These are phyloP conservation scores for Bondarzewia mesenterica DNA, from an alignment of 1,284 basidiomycete genomes.

Conservation along the genomic window DNA sequence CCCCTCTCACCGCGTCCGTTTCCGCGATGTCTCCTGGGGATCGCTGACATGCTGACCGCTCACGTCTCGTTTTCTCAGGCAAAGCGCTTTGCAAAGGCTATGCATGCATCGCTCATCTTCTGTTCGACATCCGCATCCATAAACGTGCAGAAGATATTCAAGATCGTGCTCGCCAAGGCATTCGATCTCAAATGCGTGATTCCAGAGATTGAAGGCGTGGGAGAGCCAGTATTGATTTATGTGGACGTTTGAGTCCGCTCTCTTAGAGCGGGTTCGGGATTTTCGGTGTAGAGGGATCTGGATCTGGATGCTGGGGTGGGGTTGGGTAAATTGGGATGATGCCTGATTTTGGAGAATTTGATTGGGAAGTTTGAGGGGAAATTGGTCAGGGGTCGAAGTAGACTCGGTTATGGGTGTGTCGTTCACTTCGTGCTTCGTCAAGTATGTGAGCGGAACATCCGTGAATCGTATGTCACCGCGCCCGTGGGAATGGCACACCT, in stretches of 20 bases:
- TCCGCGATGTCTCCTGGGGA: too few relatives aligned
- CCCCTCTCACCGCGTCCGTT: not conserved
- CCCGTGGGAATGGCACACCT: not conserved
- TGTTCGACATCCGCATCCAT: constrained; percentile 97
- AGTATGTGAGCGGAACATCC: not conserved
- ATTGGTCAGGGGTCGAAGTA: too few relatives aligned
- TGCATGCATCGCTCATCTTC: constrained; percentile 98
- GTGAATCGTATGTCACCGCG: too few relatives aligned
- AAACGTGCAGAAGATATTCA: constrained; percentile 99
- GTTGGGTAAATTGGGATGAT: not conserved
- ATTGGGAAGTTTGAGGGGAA: too few relatives aligned
- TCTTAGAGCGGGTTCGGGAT: not conserved
- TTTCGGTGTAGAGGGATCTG: not conserved
- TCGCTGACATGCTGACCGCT: constrained; percentile 7
- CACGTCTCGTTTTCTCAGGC: constrained; percentile 34
- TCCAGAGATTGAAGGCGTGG: constrained; percentile 91
- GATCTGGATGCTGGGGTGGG: not conserved
- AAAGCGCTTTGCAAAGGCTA: constrained; percentile 93
- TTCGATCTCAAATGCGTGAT: constrained; percentile 93
- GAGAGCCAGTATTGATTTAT: constrained; percentile 89
- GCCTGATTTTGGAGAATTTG: too few relatives aligned
- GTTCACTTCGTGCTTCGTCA: not conserved
- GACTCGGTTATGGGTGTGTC: not conserved
- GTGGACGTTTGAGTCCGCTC: constrained; percentile 69
- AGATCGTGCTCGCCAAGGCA: constrained; percentile 87